Percentiles rank a stretch among this genome's conserved stretches.
These are phyloP conservation scores for Carex parvula DNA, from an alignment of 176 grass and related monocot species.

Conservation along the genomic window DNA sequence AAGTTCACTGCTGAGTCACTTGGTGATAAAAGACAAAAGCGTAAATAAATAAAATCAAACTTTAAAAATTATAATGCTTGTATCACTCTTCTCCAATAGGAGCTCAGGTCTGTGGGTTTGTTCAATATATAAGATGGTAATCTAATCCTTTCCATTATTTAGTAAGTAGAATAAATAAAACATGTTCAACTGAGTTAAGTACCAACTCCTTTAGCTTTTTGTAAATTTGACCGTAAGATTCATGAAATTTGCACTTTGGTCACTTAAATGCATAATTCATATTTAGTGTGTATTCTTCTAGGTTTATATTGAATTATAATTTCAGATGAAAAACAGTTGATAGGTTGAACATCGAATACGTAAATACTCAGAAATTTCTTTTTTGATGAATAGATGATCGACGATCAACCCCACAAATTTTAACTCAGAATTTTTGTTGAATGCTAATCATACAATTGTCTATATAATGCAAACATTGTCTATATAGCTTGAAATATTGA, in stretches of 20 bases:
- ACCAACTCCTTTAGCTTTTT: slow-evolving; percentile 14
- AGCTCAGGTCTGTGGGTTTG: slow-evolving; percentile 7
- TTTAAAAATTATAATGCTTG: not conserved
- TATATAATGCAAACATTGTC: not conserved
- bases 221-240: not conserved
- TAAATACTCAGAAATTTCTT: not conserved
- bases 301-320: not conserved
- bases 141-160: slow-evolving; percentile 23
- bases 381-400: not conserved
- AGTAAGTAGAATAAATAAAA: not conserved
- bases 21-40: slow-evolving; percentile 15
- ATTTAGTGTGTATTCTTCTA: not conserved
- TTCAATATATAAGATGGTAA: slow-evolving; percentile 22
- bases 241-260: not conserved
- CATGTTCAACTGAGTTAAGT: slow-evolving; percentile 16
- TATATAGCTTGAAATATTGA: not conserved
- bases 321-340: not conserved
- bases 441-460: not conserved
- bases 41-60: not conserved
- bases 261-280: not conserved
- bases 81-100: slow-evolving; percentile 3
- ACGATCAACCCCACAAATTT: not conserved
- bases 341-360: not conserved
- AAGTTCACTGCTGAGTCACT: not conserved
- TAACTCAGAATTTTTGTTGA: not conserved